Evolutionary conservation across 495 filamentous ascomycete species (phyloP).

Genomic region (Barbatosphaeria neglecta): DNA sequence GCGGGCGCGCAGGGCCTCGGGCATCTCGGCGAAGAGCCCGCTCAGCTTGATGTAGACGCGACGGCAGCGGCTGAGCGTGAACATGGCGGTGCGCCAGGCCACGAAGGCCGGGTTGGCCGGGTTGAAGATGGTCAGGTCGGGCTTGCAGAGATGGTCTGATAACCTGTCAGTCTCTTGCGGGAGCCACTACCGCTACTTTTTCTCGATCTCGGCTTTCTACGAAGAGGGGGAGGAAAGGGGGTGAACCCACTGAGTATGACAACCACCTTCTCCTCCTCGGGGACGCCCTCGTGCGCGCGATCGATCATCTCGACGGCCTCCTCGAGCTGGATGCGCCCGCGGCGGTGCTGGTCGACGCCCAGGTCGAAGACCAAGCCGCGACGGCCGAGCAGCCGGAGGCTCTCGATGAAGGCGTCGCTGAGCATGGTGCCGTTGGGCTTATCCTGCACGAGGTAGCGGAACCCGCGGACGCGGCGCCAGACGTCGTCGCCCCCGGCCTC

Average conservation of each 20-base stretch:
- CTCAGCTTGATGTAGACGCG: slow-evolving; percentile 81
- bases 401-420: slow-evolving; percentile 48
- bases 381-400: slow-evolving; percentile 55
- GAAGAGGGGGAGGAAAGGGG: not conserved
- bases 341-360: slow-evolving; percentile 61
- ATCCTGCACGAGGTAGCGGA: slow-evolving; percentile 72
- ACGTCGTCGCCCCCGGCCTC: slow-evolving; percentile 31
- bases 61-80: slow-evolving; percentile 44
- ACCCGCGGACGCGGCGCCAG: slow-evolving; percentile 47
- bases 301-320: slow-evolving; percentile 63
- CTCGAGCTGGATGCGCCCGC: slow-evolving; percentile 59
- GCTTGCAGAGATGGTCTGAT: slow-evolving; percentile 80
- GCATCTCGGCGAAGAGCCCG: slow-evolving; percentile 66
- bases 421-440: slow-evolving; percentile 54
- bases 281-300: slow-evolving; percentile 44
- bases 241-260: slow-evolving; percentile 58
- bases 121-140: slow-evolving; percentile 47
- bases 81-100: slow-evolving; percentile 43
- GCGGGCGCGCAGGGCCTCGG: slow-evolving; percentile 24
- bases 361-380: slow-evolving; percentile 63
- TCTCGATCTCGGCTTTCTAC: not conserved
- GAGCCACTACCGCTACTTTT: not conserved
- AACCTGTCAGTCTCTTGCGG: slow-evolving; percentile 2
- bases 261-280: slow-evolving; percentile 45
- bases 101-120: slow-evolving; percentile 47